These are phyloP conservation scores for Bremia lactucae DNA, from an alignment of 352 stramenopile species.

Conservation along the genomic window DNA sequence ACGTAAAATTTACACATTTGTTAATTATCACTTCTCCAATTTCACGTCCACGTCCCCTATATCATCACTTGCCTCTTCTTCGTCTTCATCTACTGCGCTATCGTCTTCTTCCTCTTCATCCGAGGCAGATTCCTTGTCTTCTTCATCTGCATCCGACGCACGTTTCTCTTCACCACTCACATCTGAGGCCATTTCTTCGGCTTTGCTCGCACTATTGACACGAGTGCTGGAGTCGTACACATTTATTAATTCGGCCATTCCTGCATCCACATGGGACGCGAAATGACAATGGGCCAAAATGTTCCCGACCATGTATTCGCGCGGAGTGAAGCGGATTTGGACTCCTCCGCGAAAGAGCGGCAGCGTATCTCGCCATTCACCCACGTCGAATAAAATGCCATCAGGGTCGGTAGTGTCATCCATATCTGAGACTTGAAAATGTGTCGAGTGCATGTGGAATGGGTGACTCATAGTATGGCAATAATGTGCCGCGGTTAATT, in stretches of 20 bases:
- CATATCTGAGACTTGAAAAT: slow-evolving; percentile 55
- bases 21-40: slow-evolving; percentile 7
- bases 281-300: slow-evolving; percentile 73
- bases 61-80: slow-evolving; percentile 2
- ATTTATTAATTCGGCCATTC: slow-evolving; percentile 67
- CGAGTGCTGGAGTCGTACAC: slow-evolving; percentile 18
- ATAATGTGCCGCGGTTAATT: slow-evolving; percentile 10
- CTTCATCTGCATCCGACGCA: neutral
- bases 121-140: neutral
- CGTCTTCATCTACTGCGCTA: neutral
- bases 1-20: slow-evolving; percentile 17
- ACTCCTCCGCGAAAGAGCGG: slow-evolving; percentile 54
- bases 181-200: slow-evolving; percentile 2
- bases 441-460: slow-evolving; percentile 71
- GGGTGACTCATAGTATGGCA: slow-evolving; percentile 69
- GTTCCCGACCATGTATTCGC: slow-evolving; percentile 49
- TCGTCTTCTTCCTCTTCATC: slow-evolving; percentile 1
- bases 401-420: slow-evolving; percentile 36
- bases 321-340: slow-evolving; percentile 56
- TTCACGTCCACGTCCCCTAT: neutral
- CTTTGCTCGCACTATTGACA: slow-evolving; percentile 1
- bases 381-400: slow-evolving; percentile 40
- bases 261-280: slow-evolving; percentile 51
- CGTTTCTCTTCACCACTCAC: neutral
- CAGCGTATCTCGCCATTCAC: slow-evolving; percentile 72